These are phyloP conservation scores for Lumnitzera littorea DNA, from an alignment of 345 rosid species.

Conservation along the genomic window DNA sequence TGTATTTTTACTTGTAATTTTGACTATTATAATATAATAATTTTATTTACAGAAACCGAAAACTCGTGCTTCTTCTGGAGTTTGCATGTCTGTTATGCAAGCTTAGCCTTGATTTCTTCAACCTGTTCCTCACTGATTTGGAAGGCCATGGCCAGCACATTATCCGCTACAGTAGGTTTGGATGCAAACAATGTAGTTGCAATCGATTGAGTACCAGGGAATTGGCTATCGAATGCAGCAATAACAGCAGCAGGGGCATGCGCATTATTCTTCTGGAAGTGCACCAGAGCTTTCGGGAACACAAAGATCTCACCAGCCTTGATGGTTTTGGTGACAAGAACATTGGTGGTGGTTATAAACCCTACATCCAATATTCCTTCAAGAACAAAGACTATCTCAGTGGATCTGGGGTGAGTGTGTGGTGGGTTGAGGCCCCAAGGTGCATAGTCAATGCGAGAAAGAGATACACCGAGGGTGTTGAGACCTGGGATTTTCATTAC, in stretches of 20 bases:
- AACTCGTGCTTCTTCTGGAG: not conserved
- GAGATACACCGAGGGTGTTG: conserved; percentile 53
- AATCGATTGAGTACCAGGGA: conserved; percentile 44
- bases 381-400: conserved; percentile 44
- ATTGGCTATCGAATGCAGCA: conserved; percentile 47
- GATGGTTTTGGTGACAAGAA: conserved; percentile 32
- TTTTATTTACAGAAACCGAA: not conserved
- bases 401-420: conserved; percentile 60
- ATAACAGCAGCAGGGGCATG: conserved; percentile 28
- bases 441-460: conserved; percentile 51
- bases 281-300: conserved; percentile 55
- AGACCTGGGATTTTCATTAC: conserved; percentile 48
- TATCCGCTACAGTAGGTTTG: conserved; percentile 32
- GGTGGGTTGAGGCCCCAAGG: conserved; percentile 60
- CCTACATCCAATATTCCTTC: conserved; percentile 47
- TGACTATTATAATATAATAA: too few species aligned
- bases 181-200: conserved; percentile 31
- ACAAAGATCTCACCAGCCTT: conserved; percentile 46
- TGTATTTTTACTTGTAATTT: too few species aligned
- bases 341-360: conserved; percentile 41
- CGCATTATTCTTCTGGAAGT: conserved; percentile 47
- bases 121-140: conserved; percentile 27
- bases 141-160: conserved; percentile 41
- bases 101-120: conserved; percentile 32
- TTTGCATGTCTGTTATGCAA: conserved; percentile 24